These are phyloP conservation scores for Didymosphaeria variabile DNA, from an alignment of 2,329 filamentous ascomycete species.

Conservation along the genomic window DNA sequence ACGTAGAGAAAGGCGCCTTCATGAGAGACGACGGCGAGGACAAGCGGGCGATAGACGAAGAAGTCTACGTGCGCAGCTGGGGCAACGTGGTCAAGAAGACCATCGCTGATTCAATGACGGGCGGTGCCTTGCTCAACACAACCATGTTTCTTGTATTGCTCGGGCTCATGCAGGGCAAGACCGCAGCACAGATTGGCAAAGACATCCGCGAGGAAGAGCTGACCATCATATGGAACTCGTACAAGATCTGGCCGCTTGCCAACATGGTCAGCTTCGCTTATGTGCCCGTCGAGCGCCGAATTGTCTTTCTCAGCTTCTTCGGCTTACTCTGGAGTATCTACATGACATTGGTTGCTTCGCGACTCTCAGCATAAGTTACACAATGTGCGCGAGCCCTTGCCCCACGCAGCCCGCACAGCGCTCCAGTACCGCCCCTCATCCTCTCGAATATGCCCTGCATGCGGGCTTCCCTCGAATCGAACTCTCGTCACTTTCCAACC, in stretches of 20 bases:
- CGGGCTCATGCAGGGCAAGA: constrained; percentile 58
- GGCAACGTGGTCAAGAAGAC: constrained; percentile 74
- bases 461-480: constrained; percentile 65
- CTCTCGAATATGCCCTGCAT: constrained; percentile 69
- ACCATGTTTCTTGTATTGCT: constrained; percentile 70
- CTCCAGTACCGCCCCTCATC: constrained; percentile 68
- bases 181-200: constrained; percentile 37
- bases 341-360: constrained; percentile 68
- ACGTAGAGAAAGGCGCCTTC: constrained; percentile 42
- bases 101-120: constrained; percentile 70
- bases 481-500: constrained; percentile 63
- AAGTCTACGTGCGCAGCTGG: constrained; percentile 45
- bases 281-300: constrained; percentile 73
- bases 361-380: constrained; percentile 29
- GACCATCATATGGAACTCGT: constrained; percentile 64
- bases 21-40: constrained; percentile 39
- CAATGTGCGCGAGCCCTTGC: constrained; percentile 24
- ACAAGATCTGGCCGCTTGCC: constrained; percentile 77
- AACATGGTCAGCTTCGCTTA: constrained; percentile 76
- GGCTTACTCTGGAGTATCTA: constrained; percentile 80
- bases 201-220: constrained; percentile 42
- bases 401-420: constrained; percentile 45
- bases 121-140: constrained; percentile 72
- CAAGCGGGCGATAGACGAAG: constrained; percentile 37
- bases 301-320: constrained; percentile 75